phyloP scores from a whole-genome alignment of 768 basidiomycete genomes.

The Phaeotremella fagi region DNA sequence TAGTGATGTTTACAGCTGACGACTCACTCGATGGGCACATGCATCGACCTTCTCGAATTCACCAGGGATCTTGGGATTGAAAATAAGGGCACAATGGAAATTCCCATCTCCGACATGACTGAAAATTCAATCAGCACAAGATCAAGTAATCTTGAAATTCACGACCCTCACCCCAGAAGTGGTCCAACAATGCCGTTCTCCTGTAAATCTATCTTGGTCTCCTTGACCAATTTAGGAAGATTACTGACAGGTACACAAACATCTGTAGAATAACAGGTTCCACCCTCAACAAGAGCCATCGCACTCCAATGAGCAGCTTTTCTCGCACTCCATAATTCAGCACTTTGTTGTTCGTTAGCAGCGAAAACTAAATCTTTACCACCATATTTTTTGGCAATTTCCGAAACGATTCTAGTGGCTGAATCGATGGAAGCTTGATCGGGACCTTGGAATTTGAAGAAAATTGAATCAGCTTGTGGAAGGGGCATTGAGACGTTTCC shows the following conservation, averaged over 20 bases:
- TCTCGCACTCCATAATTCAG: conserved; percentile 72
- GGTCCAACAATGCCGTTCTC: conserved; percentile 56
- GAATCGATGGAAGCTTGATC: conserved; percentile 49
- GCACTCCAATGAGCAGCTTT: conserved; percentile 74
- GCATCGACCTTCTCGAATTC: conserved; percentile 36
- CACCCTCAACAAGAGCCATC: conserved; percentile 59
- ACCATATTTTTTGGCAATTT: conserved; percentile 63
- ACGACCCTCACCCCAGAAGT: conserved; percentile 27
- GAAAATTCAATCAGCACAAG: conserved; percentile 7
- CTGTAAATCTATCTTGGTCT: conserved; percentile 72
- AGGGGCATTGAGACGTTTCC: conserved; percentile 60
- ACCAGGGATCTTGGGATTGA: conserved; percentile 21
- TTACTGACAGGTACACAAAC: conserved; percentile 59
- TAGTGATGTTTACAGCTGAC: neutral
- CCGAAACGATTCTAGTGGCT: conserved; percentile 59
- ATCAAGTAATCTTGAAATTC: neutral
- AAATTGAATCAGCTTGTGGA: conserved; percentile 70
- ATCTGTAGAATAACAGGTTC: conserved; percentile 75
- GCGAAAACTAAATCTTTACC: conserved; percentile 67
- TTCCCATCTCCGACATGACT: conserved; percentile 47
- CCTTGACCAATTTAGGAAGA: conserved; percentile 51
- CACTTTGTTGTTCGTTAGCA: conserved; percentile 65
- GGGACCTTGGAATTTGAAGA: conserved; percentile 80
- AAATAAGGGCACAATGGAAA: conserved; percentile 47
- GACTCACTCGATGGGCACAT: conserved; percentile 34